phyloP scores from a whole-genome alignment of 75 land plant species.

The Cupressus sempervirens region DNA sequence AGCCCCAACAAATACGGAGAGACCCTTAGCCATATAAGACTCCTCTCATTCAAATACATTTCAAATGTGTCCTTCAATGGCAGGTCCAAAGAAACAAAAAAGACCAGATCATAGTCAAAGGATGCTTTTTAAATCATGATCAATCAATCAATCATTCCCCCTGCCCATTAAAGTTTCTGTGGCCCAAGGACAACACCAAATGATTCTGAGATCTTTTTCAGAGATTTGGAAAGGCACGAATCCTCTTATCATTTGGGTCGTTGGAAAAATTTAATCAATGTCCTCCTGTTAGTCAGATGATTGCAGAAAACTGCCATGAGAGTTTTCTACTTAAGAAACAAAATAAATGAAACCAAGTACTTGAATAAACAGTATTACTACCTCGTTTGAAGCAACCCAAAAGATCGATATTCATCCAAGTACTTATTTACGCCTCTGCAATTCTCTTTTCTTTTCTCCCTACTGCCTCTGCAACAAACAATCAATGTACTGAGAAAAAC shows the following conservation, averaged over 20 bases:
- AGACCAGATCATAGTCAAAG: not conserved
- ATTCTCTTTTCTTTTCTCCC: too few species aligned
- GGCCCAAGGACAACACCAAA: not conserved
- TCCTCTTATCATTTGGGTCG: not conserved
- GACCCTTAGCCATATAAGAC: too few species aligned
- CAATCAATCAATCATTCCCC: slow-evolving; percentile 1
- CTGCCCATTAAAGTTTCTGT: not conserved
- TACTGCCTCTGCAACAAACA: too few species aligned
- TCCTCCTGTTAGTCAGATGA: too few species aligned
- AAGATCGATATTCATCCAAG: too few species aligned
- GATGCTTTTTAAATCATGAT: not conserved
- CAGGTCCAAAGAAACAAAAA: not conserved
- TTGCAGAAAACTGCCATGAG: not conserved
- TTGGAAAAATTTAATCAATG: not conserved
- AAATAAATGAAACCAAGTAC: not conserved
- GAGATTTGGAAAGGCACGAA: not conserved
- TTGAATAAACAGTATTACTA: not conserved
- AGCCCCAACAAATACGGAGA: too few species aligned
- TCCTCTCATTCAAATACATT: not conserved
- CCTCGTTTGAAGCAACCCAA: not conserved
- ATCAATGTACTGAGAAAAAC: not conserved
- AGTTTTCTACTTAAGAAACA: not conserved
- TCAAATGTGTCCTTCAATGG: not conserved
- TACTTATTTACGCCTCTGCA: too few species aligned
- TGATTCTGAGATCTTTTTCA: not conserved